phyloP scores from a whole-genome alignment of 345 rosid species.

The Conringia planisiliqua region DNA sequence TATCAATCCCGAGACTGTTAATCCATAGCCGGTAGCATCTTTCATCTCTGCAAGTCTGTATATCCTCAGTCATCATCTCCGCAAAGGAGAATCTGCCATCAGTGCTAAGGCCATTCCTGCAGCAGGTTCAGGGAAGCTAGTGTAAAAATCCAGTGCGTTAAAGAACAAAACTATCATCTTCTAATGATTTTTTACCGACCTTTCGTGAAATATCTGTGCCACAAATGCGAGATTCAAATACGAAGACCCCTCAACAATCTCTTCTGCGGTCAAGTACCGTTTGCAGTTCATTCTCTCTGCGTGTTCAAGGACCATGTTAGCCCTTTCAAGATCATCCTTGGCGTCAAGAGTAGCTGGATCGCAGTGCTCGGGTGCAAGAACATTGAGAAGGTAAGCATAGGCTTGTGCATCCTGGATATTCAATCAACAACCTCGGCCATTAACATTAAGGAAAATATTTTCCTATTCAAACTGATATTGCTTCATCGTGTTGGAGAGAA shows the following conservation, averaged over 20 bases:
- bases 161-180: background rate
- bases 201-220: conserved; percentile 89
- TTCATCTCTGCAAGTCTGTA: conserved; percentile 81
- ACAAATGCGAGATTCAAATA: conserved; percentile 91
- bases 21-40: conserved; percentile 95
- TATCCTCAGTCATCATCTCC: conserved; percentile 92
- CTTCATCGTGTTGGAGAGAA: background rate
- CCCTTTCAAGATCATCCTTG: conserved; percentile 70
- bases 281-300: conserved; percentile 92
- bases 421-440: background rate
- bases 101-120: conserved; percentile 88
- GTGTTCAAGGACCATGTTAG: conserved; percentile 78
- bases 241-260: conserved; percentile 80
- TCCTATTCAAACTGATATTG: background rate
- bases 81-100: conserved; percentile 72
- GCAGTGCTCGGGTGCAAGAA: conserved; percentile 87
- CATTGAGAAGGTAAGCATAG: conserved; percentile 89
- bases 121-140: conserved; percentile 23
- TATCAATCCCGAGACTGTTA: conserved; percentile 76
- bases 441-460: background rate
- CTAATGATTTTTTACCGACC: conserved; percentile 39
- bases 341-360: conserved; percentile 67
- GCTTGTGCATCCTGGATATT: conserved; percentile 79
- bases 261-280: conserved; percentile 77
- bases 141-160: background rate